Evolutionary conservation across 1,284 basidiomycete species (phyloP).

Genomic region (Bjerkandera adusta): DNA sequence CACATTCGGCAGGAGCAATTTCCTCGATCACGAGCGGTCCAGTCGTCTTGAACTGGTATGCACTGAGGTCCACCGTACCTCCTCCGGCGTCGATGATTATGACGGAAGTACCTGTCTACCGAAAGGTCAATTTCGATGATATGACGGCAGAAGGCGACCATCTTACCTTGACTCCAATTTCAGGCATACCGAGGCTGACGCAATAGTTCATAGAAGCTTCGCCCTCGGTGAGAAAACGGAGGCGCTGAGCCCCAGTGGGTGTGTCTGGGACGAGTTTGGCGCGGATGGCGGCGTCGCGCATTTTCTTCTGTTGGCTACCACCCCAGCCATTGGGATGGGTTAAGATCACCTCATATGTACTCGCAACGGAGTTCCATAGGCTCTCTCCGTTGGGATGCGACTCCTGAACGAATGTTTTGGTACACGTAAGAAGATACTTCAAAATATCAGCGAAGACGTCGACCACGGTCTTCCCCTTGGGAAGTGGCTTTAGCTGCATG

Average conservation of each 20-base stretch:
- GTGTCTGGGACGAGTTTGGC: constrained; percentile 31
- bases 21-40: constrained; percentile 33
- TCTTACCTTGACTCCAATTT: constrained; percentile 13
- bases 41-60: constrained; percentile 36
- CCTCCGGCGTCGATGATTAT: constrained; percentile 58
- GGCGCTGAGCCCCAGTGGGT: constrained; percentile 29
- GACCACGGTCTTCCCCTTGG: constrained; percentile 40
- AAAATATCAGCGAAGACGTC: constrained; percentile 55
- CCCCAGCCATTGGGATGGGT: constrained; percentile 47
- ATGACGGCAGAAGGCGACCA: too few species aligned
- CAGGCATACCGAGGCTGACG: constrained; percentile 35
- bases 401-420: constrained; percentile 45
- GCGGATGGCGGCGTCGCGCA: constrained; percentile 34
- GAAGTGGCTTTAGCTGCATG: constrained; percentile 41
- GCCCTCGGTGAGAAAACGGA: constrained; percentile 48
- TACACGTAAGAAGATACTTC: constrained; percentile 44
- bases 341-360: constrained; percentile 34
- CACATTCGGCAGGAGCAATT: constrained; percentile 39
- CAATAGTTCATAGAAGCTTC: constrained; percentile 51
- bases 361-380: constrained; percentile 36
- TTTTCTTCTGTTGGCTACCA: constrained; percentile 38
- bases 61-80: constrained; percentile 54
- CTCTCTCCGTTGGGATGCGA: constrained; percentile 40
- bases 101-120: constrained; percentile 38
- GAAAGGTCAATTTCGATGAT: too few species aligned